A percentile compares a stretch with the other conserved stretches of the same genome.
These are phyloP conservation scores for sunflower (Helianthus annuus) DNA, from an alignment of 129 eudicot genomes.

Conservation along the genomic window DNA sequence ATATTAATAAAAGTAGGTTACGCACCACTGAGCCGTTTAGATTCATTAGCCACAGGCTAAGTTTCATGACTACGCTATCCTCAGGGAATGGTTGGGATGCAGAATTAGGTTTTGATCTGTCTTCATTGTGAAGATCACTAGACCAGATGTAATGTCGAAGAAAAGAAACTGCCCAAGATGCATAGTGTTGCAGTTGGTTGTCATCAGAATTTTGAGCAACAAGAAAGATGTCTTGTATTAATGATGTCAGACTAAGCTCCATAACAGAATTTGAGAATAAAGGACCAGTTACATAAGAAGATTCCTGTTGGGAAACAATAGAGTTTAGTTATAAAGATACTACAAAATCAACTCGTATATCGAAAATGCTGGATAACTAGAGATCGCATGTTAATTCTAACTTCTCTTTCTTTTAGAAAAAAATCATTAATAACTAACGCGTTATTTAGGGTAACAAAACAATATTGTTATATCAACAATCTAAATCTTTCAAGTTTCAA, in stretches of 20 bases:
- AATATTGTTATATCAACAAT: neutral
- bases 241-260: constrained; percentile 56
- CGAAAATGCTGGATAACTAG: constrained; percentile 9
- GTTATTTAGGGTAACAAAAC: neutral
- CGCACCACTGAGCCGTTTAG: constrained; percentile 63
- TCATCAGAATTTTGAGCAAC: constrained; percentile 76
- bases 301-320: constrained; percentile 51
- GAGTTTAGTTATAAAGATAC: constrained; percentile 11
- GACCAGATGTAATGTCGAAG: constrained; percentile 66
- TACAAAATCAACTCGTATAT: constrained; percentile 14
- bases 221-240: constrained; percentile 84
- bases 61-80: constrained; percentile 67
- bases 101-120: constrained; percentile 40
- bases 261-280: constrained; percentile 56
- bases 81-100: constrained; percentile 60
- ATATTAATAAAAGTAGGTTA: constrained; percentile 2
- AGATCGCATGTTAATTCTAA: neutral
- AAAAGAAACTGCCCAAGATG: constrained; percentile 89
- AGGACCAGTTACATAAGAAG: constrained; percentile 61
- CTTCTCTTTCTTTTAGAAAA: neutral
- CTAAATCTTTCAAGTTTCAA: neutral
- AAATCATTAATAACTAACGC: neutral
- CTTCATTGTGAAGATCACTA: constrained; percentile 42
- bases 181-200: constrained; percentile 67
- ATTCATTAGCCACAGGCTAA: constrained; percentile 75